Conservation (phyloP, 169 alveolate species). For the Plasmodium vivax region DNA sequence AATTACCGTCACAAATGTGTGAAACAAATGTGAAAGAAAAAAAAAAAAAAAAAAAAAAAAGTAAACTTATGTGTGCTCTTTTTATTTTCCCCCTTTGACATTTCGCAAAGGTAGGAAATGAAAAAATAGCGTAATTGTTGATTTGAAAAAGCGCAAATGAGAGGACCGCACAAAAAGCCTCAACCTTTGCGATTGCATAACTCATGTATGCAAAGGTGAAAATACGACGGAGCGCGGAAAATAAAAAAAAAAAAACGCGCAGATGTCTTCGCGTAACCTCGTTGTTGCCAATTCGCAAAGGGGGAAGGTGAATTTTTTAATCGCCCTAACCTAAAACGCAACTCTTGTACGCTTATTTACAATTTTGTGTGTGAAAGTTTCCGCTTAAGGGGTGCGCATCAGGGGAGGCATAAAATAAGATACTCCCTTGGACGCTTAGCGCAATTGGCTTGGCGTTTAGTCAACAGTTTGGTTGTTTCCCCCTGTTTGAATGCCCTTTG, state of each 20-base stretch:
- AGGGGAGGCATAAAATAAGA: background rate
- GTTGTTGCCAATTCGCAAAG: background rate
- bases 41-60: background rate
- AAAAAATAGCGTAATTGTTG: background rate
- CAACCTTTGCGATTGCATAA: background rate
- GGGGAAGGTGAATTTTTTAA: background rate
- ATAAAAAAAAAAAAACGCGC: background rate
- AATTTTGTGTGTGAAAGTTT: background rate
- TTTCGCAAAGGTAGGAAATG: background rate
- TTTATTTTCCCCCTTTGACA: background rate
- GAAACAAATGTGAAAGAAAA: background rate
- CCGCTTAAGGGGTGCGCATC: background rate
- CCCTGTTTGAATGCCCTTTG: background rate
- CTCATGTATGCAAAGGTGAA: background rate
- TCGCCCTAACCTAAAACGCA: background rate
- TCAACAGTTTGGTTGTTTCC: background rate
- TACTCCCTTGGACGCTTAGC: background rate
- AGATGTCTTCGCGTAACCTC: background rate
- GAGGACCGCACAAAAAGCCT: background rate
- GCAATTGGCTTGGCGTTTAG: background rate
- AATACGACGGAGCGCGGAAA: background rate
- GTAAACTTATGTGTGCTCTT: background rate
- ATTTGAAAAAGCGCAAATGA: background rate
- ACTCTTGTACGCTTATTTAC: background rate
- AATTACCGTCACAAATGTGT: background rate